Conservation (phyloP, 345 rosid genomes). For the Turritis glabra region DNA sequence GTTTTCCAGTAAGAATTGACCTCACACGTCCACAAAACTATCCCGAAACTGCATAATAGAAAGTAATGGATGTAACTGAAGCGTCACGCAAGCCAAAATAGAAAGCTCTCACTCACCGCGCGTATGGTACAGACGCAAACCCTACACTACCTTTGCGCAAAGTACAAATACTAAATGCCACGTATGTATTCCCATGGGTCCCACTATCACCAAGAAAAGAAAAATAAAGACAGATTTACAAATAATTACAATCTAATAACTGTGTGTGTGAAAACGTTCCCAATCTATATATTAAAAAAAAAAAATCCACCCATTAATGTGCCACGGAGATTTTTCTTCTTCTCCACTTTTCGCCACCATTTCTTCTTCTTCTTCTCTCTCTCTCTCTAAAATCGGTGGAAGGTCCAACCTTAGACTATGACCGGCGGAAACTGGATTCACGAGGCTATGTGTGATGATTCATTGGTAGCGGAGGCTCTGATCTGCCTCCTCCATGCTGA, state of each 20-base stretch:
- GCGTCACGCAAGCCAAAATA: conserved; percentile 17
- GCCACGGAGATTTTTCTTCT: conserved; percentile 39
- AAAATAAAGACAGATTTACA: conserved; percentile 12
- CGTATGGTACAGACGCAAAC: conserved; percentile 1
- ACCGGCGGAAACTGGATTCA: conserved; percentile 61
- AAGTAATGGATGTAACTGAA: conserved; percentile 25
- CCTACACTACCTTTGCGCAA: background rate
- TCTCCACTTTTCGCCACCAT: conserved; percentile 39
- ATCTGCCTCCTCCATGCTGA: conserved; percentile 49
- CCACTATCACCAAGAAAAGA: conserved; percentile 34
- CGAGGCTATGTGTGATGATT: conserved; percentile 57
- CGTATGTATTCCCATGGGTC: conserved; percentile 35
- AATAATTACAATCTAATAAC: conserved; percentile 12
- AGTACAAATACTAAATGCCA: conserved; percentile 31
- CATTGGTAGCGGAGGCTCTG: conserved; percentile 64
- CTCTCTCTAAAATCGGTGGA: conserved; percentile 25
- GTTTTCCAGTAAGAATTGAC: background rate
- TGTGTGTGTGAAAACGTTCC: conserved; percentile 31
- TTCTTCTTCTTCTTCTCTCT: conserved; percentile 3
- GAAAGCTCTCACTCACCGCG: background rate
- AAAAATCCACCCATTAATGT: conserved; percentile 31
- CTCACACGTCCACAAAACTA: conserved; percentile 23
- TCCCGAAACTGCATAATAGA: conserved; percentile 19
- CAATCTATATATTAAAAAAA: background rate
- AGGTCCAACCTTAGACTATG: conserved; percentile 38